A percentile compares a stretch with the other conserved stretches of the same genome.
Evolutionary conservation across 768 basidiomycete genomes (phyloP).

Genomic region (Lactifluus piperatus): DNA sequence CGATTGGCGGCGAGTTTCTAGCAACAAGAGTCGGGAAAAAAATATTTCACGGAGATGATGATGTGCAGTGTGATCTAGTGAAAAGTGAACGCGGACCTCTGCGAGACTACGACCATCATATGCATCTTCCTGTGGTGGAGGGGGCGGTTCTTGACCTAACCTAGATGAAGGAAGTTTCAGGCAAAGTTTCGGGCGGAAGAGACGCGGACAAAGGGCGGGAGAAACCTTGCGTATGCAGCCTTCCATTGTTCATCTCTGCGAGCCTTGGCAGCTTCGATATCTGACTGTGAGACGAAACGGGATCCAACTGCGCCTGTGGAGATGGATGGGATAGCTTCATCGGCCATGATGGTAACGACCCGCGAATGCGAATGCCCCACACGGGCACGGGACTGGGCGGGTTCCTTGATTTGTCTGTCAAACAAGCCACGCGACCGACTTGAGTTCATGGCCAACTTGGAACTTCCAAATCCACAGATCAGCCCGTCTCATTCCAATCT

Average conservation of each 20-base stretch:
- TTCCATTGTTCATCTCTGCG: constrained; percentile 82
- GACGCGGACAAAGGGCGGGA: not conserved
- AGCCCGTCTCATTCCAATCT: not conserved
- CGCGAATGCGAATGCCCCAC: no score
- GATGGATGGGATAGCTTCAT: constrained; percentile 53
- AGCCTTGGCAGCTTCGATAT: constrained; percentile 63
- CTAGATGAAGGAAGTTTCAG: no score
- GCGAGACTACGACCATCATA: constrained; percentile 83
- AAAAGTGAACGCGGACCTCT: constrained; percentile 52
- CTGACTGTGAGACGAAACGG: constrained; percentile 73
- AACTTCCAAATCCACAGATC: not conserved
- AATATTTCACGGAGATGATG: not conserved
- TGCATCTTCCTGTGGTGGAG: constrained; percentile 62
- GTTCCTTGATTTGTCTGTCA: no score
- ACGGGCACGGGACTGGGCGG: no score
- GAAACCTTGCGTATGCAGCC: constrained; percentile 76
- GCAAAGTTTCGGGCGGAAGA: constrained; percentile 54
- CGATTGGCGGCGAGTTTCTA: constrained; percentile 88
- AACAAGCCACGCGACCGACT: no score
- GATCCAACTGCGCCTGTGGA: constrained; percentile 68
- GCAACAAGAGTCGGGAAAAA: constrained; percentile 13
- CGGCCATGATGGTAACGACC: constrained; percentile 14
- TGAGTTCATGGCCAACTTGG: constrained; percentile 1
- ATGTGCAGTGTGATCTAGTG: constrained; percentile 7
- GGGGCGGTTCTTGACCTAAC: constrained; percentile 78